Base-by-base conservation (phyloP, 2,329 filamentous ascomycete genomes). In the Fusarium euwallaceae region DNA sequence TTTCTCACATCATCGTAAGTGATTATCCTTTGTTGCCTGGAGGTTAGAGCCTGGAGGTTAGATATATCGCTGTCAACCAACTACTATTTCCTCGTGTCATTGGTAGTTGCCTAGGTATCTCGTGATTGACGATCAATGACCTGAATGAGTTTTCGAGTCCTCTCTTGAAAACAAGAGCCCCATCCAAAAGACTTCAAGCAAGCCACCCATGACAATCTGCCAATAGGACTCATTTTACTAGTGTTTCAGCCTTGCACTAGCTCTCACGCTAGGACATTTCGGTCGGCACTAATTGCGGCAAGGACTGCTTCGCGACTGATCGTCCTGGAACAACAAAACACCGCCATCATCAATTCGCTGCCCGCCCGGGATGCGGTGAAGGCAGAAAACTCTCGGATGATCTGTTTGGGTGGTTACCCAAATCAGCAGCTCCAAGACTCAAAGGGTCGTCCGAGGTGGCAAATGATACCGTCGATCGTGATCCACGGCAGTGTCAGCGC, bases 381-480 rank as follows among this genome's bases (percentile, higher is more conserved):
- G 60, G 60, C 39, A 71, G 37, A 29, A 8, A 29, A 53, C 27
- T 53, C 22, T 69, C 66, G 34, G 64, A 59, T 66, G 72, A 72
- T 64, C 32, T 71, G 69, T 59, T n/a, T 61, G 12, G 27, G 48
- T 24, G 36, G 59, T 72, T 66, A 66, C 72, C 61, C 43, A 69
- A 69, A 72, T 53, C 41, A 55, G 71, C 48, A 53, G 62, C 68
- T 58, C 61, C 61, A 53, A 53, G 66, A 69, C 71, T 29, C 61
- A 70, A 61, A 72, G 64, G 61, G 61, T 75, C 36, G 36, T 64
- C 64, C 41, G 62, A 68, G 61, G 61, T 53, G 74, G 72, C 67
- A 70, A 69, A 75, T 70, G 63, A 67, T 66, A 39, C 20, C 58
- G 76, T 67, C 70, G 76, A 78, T 78, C 76, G 59, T 11, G 43